Conservation (phyloP, 2,329 filamentous ascomycete genomes). For the Dryadomyces sulphureus region DNA sequence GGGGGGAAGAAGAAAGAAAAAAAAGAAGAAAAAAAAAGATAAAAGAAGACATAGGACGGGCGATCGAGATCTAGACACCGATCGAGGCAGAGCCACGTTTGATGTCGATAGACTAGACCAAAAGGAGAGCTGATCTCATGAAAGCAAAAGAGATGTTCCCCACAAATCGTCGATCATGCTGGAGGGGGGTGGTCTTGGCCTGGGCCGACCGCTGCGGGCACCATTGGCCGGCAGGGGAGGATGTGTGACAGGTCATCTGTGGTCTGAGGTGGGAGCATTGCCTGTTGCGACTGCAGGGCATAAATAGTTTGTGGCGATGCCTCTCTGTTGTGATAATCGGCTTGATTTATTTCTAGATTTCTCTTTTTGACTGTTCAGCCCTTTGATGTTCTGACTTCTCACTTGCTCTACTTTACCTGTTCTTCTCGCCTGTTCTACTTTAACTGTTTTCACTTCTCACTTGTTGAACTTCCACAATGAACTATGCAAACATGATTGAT, state of each 20-base stretch:
- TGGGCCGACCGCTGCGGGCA: neutral
- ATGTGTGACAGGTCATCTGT: neutral
- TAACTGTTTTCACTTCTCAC: neutral
- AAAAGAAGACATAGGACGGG: neutral
- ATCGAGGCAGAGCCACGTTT: too few relatives aligned
- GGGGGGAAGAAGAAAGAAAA: neutral
- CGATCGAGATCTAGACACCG: too few relatives aligned
- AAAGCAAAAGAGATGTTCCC: neutral
- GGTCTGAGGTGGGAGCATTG: neutral
- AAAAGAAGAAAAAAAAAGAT: neutral
- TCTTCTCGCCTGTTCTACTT: neutral
- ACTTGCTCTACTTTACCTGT: neutral
- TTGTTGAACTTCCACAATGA: constrained; percentile 9
- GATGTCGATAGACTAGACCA: too few relatives aligned
- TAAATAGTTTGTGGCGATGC: neutral
- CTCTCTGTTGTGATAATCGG: neutral
- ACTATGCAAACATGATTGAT: constrained; percentile 20
- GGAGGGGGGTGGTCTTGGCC: neutral
- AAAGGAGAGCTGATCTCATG: neutral
- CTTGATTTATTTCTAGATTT: too few relatives aligned
- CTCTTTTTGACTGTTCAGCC: neutral
- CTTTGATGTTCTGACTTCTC: neutral
- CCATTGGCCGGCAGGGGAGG: neutral
- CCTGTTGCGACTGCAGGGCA: neutral
- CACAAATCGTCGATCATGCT: neutral